phyloP scores from a whole-genome alignment of 2,329 filamentous ascomycete genomes.

The Chrysoporthe deuterocubensis region DNA sequence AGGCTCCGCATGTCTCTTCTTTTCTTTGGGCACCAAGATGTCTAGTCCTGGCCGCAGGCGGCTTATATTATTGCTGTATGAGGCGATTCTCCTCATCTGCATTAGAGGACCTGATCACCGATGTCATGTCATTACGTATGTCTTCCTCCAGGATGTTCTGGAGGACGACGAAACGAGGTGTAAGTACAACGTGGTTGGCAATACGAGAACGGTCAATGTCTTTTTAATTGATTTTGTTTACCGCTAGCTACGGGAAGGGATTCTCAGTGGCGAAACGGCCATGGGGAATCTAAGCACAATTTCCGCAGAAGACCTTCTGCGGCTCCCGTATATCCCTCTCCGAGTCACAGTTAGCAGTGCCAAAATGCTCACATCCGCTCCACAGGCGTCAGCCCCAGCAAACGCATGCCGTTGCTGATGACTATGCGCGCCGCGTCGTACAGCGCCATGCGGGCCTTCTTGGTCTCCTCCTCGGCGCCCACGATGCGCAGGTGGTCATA shows the following conservation, averaged over 20 bases:
- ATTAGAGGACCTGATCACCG: too few species aligned
- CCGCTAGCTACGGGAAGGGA: background rate
- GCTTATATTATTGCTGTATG: too few species aligned
- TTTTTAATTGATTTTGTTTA: background rate
- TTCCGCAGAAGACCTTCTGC: background rate
- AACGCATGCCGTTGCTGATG: constrained; percentile 79
- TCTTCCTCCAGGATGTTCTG: background rate
- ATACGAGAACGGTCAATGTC: background rate
- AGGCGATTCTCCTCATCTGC: too few species aligned
- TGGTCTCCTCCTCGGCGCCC: constrained; percentile 74
- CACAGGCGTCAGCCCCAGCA: constrained; percentile 79
- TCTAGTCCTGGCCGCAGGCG: too few species aligned
- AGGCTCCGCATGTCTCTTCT: too few species aligned
- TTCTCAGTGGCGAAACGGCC: background rate
- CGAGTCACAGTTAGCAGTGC: background rate
- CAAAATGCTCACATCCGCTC: constrained; percentile 50
- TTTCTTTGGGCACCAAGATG: too few species aligned
- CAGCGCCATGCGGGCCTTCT: constrained; percentile 74
- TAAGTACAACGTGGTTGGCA: background rate
- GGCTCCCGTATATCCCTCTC: too few species aligned
- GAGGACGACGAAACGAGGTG: background rate
- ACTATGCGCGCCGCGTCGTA: constrained; percentile 78
- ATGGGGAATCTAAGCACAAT: background rate
- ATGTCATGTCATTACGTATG: too few species aligned
- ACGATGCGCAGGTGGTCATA: constrained; percentile 84